Evolutionary conservation across 2,329 filamentous ascomycete genomes (phyloP).

Genomic region (Mollisiaceae sp.): DNA sequence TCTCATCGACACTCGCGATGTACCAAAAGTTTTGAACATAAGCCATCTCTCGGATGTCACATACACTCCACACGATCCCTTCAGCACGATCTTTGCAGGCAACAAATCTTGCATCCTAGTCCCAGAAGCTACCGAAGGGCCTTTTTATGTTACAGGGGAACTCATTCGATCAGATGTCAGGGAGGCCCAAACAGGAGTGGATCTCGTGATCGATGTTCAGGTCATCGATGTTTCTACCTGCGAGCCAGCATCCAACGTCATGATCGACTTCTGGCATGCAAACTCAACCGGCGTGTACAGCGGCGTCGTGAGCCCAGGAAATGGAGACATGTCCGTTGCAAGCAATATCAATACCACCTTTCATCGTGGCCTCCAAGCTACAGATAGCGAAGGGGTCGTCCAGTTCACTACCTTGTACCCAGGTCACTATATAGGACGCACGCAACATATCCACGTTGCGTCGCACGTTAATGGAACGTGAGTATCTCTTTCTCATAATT

Average conservation of each 20-base stretch:
- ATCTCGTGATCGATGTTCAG: slow-evolving; percentile 54
- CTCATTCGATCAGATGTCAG: slow-evolving; percentile 54
- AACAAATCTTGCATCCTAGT: slow-evolving; percentile 42
- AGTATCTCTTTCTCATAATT: background rate
- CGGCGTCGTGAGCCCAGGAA: slow-evolving; percentile 50
- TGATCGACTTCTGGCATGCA: slow-evolving; percentile 57
- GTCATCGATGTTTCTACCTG: slow-evolving; percentile 60
- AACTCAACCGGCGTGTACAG: slow-evolving; percentile 56
- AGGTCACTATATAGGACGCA: slow-evolving; percentile 52
- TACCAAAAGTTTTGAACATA: slow-evolving; percentile 24
- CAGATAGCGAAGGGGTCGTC: slow-evolving; percentile 48
- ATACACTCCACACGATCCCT: slow-evolving; percentile 45
- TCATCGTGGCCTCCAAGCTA: slow-evolving; percentile 49
- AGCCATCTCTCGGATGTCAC: slow-evolving; percentile 29
- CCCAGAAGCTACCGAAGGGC: slow-evolving; percentile 44
- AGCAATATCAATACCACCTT: slow-evolving; percentile 48
- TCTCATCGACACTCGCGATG: slow-evolving; percentile 21
- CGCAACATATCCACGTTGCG: slow-evolving; percentile 56
- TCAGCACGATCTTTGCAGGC: slow-evolving; percentile 35
- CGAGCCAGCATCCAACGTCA: slow-evolving; percentile 53
- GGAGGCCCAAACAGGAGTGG: slow-evolving; percentile 44
- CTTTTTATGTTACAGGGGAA: slow-evolving; percentile 56
- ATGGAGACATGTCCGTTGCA: slow-evolving; percentile 48
- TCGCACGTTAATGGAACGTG: slow-evolving; percentile 48
- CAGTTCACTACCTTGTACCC: slow-evolving; percentile 51